Percentiles rank a stretch among this genome's conserved stretches.
Conservation (phyloP, 2,329 filamentous ascomycete genomes). For the Geoglossum cookeanum region DNA sequence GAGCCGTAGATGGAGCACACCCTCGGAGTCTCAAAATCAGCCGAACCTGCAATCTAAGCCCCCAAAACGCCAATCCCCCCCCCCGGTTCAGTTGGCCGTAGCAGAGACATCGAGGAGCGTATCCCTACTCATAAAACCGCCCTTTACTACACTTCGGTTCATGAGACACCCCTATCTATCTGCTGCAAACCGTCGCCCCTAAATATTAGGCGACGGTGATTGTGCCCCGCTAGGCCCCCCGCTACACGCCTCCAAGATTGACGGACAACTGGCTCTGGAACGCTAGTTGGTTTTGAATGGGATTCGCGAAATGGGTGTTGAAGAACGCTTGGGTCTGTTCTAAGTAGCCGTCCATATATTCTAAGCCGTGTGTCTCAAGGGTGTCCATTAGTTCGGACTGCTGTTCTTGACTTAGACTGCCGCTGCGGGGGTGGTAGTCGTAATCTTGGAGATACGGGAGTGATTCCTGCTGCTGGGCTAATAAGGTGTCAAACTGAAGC, state of each 20-base stretch:
- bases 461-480: not conserved
- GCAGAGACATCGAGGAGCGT: no score
- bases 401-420: constrained; percentile 1
- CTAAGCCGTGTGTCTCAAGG: not conserved
- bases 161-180: no score
- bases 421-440: not conserved
- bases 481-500: not conserved
- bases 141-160: no score
- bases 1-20: no score
- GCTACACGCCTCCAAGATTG: not conserved
- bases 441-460: not conserved
- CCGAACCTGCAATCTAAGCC: not conserved
- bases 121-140: no score
- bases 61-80: not conserved
- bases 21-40: no score
- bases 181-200: no score
- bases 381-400: constrained; percentile 1
- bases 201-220: no score
- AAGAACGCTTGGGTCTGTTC: not conserved
- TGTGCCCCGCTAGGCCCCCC: not conserved
- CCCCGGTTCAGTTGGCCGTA: no score
- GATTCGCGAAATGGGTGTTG: not conserved
- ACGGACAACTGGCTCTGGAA: not conserved
- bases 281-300: not conserved
- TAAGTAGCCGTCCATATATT: not conserved